Evolutionary conservation across 345 rosid species (phyloP).

Genomic region (Salix viminalis): DNA sequence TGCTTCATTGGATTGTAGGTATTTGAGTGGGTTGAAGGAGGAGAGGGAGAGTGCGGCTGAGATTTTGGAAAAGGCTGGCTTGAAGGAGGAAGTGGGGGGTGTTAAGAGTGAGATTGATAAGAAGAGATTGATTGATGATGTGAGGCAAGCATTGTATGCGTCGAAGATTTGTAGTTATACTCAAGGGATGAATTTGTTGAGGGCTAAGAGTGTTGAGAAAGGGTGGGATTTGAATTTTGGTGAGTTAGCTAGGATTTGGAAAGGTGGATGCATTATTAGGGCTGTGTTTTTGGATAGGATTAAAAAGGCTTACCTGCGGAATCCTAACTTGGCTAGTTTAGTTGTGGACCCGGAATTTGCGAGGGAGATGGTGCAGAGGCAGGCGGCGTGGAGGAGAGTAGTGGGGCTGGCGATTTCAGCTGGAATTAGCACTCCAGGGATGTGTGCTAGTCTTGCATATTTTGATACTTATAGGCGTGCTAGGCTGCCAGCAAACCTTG

Average conservation of each 20-base stretch:
- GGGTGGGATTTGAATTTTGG: slow-evolving; percentile 86
- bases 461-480: slow-evolving; percentile 93
- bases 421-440: slow-evolving; percentile 94
- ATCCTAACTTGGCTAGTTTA: slow-evolving; percentile 78
- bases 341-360: slow-evolving; percentile 96
- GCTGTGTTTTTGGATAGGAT: slow-evolving; percentile 97
- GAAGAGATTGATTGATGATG: slow-evolving; percentile 89
- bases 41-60: slow-evolving; percentile 67
- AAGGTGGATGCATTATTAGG: slow-evolving; percentile 93
- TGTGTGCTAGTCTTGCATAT: slow-evolving; percentile 93
- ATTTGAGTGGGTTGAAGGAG: slow-evolving; percentile 87
- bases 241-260: slow-evolving; percentile 93
- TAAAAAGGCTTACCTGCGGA: slow-evolving; percentile 90
- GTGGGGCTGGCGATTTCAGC: slow-evolving; percentile 86
- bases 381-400: slow-evolving; percentile 96
- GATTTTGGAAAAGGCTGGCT: slow-evolving; percentile 68
- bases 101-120: slow-evolving; percentile 51
- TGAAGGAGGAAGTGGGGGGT: slow-evolving; percentile 61
- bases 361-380: slow-evolving; percentile 94
- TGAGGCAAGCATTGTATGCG: slow-evolving; percentile 86
- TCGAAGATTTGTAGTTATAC: slow-evolving; percentile 95
- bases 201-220: slow-evolving; percentile 79
- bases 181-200: slow-evolving; percentile 91
- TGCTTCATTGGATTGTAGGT: slow-evolving; percentile 86
- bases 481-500: slow-evolving; percentile 81